Percentiles rank a stretch among this genome's conserved stretches.
Evolutionary conservation across 164 flowering plant genomes (phyloP).

Genomic region (Euptelea pleiosperma): DNA sequence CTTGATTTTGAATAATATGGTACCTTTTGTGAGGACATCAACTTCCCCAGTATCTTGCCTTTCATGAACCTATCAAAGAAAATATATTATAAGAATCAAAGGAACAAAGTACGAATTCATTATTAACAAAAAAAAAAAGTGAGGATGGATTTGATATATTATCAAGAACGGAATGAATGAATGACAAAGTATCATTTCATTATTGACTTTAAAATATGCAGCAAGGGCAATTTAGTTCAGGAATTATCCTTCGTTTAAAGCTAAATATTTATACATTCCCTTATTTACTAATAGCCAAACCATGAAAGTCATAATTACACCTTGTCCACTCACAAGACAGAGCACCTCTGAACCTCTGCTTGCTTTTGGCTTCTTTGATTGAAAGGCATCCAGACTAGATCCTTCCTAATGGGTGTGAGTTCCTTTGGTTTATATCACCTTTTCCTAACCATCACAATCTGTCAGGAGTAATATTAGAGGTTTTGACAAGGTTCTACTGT

Average conservation of each 20-base stretch:
- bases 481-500: too few relatives aligned
- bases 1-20: background rate
- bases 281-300: background rate
- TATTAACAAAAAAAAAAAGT: background rate
- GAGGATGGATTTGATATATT: too few relatives aligned
- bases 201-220: too few relatives aligned
- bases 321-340: background rate
- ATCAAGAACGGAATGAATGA: too few relatives aligned
- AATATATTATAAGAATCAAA: conserved; percentile 4
- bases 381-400: background rate
- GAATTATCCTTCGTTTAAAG: too few relatives aligned
- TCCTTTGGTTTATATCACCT: background rate
- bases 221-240: too few relatives aligned
- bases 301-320: background rate
- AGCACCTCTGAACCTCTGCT: background rate
- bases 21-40: conserved; percentile 75
- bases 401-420: background rate
- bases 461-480: background rate
- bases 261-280: too few relatives aligned
- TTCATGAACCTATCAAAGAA: conserved; percentile 91
- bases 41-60: conserved; percentile 54
- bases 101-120: background rate
- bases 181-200: too few relatives aligned
- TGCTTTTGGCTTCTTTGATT: background rate
- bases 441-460: background rate